Evolutionary conservation across 495 filamentous ascomycete species (phyloP).

Genomic region (Neurospora africana): DNA sequence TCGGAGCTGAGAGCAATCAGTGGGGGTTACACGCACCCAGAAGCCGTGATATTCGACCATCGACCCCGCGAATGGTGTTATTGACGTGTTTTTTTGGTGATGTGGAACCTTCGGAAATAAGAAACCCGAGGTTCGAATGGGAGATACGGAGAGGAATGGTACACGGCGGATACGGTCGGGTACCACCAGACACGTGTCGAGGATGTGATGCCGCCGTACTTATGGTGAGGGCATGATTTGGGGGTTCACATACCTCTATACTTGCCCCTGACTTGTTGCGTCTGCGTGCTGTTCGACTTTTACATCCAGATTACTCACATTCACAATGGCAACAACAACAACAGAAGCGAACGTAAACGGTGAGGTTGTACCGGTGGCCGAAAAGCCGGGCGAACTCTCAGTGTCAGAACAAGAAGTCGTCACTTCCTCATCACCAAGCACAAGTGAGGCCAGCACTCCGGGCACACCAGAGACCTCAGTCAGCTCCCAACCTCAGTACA

Average conservation of each 20-base stretch:
- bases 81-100: background rate
- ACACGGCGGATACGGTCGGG: background rate
- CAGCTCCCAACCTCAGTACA: background rate
- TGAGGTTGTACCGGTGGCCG: background rate
- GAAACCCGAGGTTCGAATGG: background rate
- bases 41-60: background rate
- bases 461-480: background rate
- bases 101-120: background rate
- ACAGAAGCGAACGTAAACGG: background rate
- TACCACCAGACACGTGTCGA: background rate
- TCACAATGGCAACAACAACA: background rate
- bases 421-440: background rate
- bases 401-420: background rate
- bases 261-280: background rate
- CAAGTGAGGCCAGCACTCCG: background rate
- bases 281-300: background rate
- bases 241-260: background rate
- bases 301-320: background rate
- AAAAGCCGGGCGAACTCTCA: conserved; percentile 3
- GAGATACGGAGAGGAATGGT: background rate
- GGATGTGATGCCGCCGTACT: background rate
- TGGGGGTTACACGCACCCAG: background rate
- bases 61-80: conserved; percentile 8
- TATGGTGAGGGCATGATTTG: background rate
- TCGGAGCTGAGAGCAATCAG: background rate